Evolutionary conservation across 73 alveolate genomes (phyloP), one percentile per base, ranked within the genome.

Genomic region (Paramecium pentaurelia): DNA sequence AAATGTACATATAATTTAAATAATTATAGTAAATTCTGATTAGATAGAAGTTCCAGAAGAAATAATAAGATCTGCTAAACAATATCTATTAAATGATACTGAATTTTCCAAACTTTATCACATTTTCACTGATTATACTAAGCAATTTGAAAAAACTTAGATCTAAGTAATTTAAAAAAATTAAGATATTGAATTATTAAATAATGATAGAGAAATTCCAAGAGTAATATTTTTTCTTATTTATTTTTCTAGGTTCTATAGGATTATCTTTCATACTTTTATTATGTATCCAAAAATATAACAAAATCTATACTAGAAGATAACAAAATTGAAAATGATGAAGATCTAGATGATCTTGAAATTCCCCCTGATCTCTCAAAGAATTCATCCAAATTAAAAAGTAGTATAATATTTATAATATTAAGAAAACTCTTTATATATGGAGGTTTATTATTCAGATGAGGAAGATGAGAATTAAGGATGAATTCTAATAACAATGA

Each of bases 171-270:
- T 44, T 22, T 45, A 80, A 80, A 80, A 64, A 11, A 47, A 80
- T 80, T 8, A 44, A 49, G 91, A 80, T 14, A 47, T 80, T 22
- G 73, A 80, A 22, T n/a, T 80, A 44, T 27, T 80, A 27, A 80
- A 80, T 80, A 64, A 80, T 45, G 91, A 80, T n/a, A 80, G 91
- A 49, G 91, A 80, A 36, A 42, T 80, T 44, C 91, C 91, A 9
- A 42, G 44, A 14, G 91, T 80, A 80, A 42, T 8, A 40, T 2
- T 27, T 27, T 0, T 20, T 14, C 22, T n/a, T 16, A 8, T 73
- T 30, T 10, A 37, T 30, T 0, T 8, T 9, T 9, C 5, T 54
- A 73, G 87, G 60, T 73, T n/a, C 47, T 73, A 8, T 8, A 36
- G 11, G 87, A 73, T 30, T 73, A 73, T 14, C 47, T 73, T 6